Evolutionary conservation across 768 basidiomycete genomes (phyloP).

Genomic region (Suillus plorans): DNA sequence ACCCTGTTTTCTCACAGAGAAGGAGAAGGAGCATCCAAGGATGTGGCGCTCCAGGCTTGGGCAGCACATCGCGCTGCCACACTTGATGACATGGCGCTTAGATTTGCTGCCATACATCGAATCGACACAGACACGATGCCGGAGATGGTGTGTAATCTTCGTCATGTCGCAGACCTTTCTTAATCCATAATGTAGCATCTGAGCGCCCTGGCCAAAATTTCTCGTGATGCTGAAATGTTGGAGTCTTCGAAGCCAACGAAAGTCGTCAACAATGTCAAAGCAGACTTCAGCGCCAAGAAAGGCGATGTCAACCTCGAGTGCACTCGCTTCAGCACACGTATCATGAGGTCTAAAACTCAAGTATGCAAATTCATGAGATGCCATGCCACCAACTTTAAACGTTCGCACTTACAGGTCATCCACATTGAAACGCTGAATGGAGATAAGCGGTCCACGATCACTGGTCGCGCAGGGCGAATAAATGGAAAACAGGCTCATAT

Average conservation of each 20-base stretch:
- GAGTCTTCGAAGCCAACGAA: conserved; percentile 46
- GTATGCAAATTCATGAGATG: background rate
- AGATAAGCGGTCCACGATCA: conserved; percentile 6
- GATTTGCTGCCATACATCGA: conserved; percentile 17
- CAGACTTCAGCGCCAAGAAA: conserved; percentile 26
- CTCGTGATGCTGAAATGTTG: conserved; percentile 44
- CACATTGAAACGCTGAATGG: background rate
- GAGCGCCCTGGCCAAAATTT: conserved; percentile 44
- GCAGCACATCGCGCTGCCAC: conserved; percentile 38
- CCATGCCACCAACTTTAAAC: background rate
- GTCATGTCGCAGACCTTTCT: background rate
- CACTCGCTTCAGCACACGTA: conserved; percentile 44
- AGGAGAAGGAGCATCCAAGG: conserved; percentile 5
- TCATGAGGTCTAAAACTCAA: conserved; percentile 23
- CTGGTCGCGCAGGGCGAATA: conserved; percentile 23
- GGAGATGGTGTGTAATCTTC: conserved; percentile 24
- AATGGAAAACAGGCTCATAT: conserved; percentile 40
- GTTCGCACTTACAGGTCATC: background rate
- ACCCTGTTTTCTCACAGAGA: conserved; percentile 33
- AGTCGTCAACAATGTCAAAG: conserved; percentile 42
- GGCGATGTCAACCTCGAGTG: conserved; percentile 35
- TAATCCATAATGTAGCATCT: conserved; percentile 36
- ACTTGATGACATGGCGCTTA: conserved; percentile 17
- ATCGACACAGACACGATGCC: conserved; percentile 28
- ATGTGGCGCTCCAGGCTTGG: conserved; percentile 47